Conservation (phyloP, 1,284 basidiomycete species). For the Cerioporus squamosus region DNA sequence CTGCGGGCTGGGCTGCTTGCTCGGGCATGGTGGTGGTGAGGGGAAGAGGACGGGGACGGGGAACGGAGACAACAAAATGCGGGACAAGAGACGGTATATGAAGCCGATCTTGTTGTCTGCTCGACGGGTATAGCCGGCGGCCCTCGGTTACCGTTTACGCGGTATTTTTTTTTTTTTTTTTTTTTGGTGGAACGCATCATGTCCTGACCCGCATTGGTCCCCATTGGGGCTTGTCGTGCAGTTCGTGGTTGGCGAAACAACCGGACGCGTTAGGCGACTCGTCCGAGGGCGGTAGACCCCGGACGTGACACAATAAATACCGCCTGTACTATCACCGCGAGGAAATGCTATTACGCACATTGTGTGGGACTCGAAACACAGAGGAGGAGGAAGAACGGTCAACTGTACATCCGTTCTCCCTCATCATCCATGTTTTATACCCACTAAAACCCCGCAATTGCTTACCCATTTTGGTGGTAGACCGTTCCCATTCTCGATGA, state of each 20-base stretch:
- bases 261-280: not conserved
- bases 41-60: conserved; percentile 13
- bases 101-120: conserved; percentile 27
- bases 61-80: conserved; percentile 18
- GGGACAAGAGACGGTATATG: conserved; percentile 21
- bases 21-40: conserved; percentile 31
- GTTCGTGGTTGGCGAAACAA: not conserved
- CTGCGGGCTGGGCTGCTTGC: conserved; percentile 28
- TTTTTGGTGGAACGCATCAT: not conserved
- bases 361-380: conserved; percentile 17
- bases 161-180: not conserved
- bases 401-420: not conserved
- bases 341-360: conserved; percentile 22
- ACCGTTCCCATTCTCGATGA: not conserved
- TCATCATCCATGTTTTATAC: conserved; percentile 18
- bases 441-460: conserved; percentile 28
- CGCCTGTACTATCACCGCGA: not conserved
- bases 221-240: not conserved
- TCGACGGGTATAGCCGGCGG: conserved; percentile 15
- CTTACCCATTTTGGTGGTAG: conserved; percentile 9
- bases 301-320: not conserved
- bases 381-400: too few relatives aligned
- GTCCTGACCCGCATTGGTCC: not conserved
- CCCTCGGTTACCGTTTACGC: conserved; percentile 5
- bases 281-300: not conserved